These are phyloP conservation scores for Fimicolochytrium jonesii DNA, from an alignment of 192 early-diverging fungal genomes.

Conservation along the genomic window DNA sequence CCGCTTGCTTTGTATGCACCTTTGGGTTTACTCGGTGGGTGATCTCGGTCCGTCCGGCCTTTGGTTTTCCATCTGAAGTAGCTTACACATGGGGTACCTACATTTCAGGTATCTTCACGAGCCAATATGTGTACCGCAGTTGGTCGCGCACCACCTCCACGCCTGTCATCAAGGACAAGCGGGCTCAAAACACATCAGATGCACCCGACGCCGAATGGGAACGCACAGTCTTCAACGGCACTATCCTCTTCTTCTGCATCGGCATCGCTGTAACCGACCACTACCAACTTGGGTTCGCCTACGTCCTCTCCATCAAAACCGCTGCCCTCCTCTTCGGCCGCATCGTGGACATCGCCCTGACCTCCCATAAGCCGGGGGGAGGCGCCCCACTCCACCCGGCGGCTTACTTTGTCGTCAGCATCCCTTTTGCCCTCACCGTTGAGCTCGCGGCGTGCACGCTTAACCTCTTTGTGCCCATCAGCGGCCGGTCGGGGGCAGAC, in stretches of 20 bases:
- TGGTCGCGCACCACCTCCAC: too few relatives aligned
- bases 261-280: not conserved
- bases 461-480: constrained; percentile 66
- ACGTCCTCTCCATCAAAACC: constrained; percentile 15
- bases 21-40: constrained; percentile 34
- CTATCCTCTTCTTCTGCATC: not conserved
- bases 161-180: too few relatives aligned
- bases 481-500: constrained; percentile 61
- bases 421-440: constrained; percentile 14
- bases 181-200: too few relatives aligned
- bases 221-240: constrained; percentile 2
- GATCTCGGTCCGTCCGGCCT: too few relatives aligned
- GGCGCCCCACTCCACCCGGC: constrained; percentile 16
- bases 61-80: too few relatives aligned
- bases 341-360: constrained; percentile 19
- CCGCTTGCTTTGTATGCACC: constrained; percentile 50
- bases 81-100: too few relatives aligned
- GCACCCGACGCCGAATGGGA: constrained; percentile 4
- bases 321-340: constrained; percentile 14
- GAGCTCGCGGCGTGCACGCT: constrained; percentile 28
- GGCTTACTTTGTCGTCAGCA: constrained; percentile 22
- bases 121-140: too few relatives aligned
- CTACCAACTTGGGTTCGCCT: constrained; percentile 24
- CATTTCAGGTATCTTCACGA: too few relatives aligned
- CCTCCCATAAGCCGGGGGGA: not conserved